Percentiles rank a stretch among this genome's conserved stretches.
phyloP scores from a whole-genome alignment of 2,329 filamentous ascomycete genomes.

The Colletotrichum paranaense region DNA sequence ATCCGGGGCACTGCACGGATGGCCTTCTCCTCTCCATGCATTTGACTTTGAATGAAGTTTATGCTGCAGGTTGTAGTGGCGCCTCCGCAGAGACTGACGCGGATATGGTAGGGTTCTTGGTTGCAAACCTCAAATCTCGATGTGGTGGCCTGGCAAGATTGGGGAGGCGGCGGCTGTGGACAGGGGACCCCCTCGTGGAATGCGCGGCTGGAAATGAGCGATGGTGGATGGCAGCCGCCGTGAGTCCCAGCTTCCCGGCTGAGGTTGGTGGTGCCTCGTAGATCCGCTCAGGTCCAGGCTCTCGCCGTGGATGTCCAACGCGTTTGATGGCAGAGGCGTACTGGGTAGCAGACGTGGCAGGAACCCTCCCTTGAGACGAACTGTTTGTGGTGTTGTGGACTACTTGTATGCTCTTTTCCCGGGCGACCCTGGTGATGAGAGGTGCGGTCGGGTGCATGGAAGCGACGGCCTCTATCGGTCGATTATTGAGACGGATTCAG shows the following conservation, averaged over 20 bases:
- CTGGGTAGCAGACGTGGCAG: too few relatives aligned
- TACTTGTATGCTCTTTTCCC: not conserved
- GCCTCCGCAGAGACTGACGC: not conserved
- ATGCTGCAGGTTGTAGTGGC: conserved; percentile 7
- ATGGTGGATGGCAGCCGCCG: not conserved
- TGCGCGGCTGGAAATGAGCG: conserved; percentile 17
- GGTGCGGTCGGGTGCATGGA: conserved; percentile 1
- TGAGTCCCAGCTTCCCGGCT: not conserved
- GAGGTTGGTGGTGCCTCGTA: conserved; percentile 1
- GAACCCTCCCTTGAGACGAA: not conserved
- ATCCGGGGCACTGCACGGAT: conserved; percentile 8
- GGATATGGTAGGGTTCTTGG: conserved; percentile 22
- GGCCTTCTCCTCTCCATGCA: not conserved
- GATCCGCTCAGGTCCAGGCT: conserved; percentile 17
- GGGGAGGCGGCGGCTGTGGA: conserved; percentile 16
- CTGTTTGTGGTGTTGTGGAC: not conserved
- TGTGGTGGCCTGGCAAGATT: not conserved
- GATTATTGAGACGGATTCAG: not conserved
- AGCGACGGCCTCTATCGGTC: not conserved
- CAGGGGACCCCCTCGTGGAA: conserved; percentile 17
- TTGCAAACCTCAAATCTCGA: conserved; percentile 4
- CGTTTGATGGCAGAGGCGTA: not conserved
- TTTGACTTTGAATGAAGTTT: conserved; percentile 20
- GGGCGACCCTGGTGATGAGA: not conserved
- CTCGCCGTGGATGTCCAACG: not conserved